Evolutionary conservation across 140 eudicot genomes (phyloP), one percentile per base, ranked within the genome.

Genomic region (Stevia rebaudiana): DNA sequence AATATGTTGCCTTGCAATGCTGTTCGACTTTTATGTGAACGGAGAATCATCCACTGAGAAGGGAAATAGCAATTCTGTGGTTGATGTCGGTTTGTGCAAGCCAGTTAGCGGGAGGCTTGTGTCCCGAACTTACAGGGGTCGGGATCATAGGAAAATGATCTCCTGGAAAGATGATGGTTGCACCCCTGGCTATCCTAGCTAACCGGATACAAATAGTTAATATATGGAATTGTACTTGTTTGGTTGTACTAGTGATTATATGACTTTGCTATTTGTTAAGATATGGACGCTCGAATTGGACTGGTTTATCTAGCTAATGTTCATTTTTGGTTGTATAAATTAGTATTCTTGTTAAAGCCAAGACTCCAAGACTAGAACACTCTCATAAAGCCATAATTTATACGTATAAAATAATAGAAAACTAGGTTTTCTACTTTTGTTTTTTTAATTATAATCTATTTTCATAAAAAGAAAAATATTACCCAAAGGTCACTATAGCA

Each of bases 71-170:
- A 82, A 71, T 28, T 76, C 73, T 9, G 89, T 84, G 56, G 69
- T 87, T 21, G 98, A 91, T 79, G 79, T 87, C 51, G 98, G 95
- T 39, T 71, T 91, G 84, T 77, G 85, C 80, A 81, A 77, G 56
- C 98, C 96, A 4, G 76, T 77, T 28, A 85, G 60, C 42, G 96
- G 95, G 39, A 76, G 75, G 44, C 76, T 87, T 23, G 76, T 81
- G 24, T 71, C 95, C 11, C 83, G 96, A 73, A 72, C 84, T 16
- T 85, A 74, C 66, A 77, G 98, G 69, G 98, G 98, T 11, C 76
- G 98, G 68, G 98, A 87, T 79, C 96, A 78, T 18, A 71, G 96
- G 80, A 91, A 87, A 55, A 85, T 91, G 89, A 80, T 91, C 60
- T 91, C 96, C 1, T 91, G 98, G 98, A 91, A 91, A 77, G 85